Evolutionary conservation across 495 filamentous ascomycete genomes (phyloP), one percentile per base, ranked within the genome.

Genomic region (Achaetomiella virescens): DNA sequence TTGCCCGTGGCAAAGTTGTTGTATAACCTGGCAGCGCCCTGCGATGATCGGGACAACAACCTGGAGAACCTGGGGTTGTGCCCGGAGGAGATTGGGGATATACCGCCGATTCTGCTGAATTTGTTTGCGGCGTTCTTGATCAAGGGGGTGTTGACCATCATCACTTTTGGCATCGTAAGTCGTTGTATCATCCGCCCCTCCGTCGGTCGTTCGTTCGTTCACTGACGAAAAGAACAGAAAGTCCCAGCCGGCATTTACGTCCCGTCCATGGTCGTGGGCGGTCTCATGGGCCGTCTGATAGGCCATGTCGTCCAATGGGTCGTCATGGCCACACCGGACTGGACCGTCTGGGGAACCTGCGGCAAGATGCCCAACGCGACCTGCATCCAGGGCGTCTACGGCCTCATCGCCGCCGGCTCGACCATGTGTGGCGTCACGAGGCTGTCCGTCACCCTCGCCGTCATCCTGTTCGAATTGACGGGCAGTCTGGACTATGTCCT

Each of bases 401-500:
- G 90, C 2, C 79, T 98, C 62, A 89, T 96, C 52, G 95, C 91
- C 24, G 93, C 93, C 46, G 93, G 93, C 18, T 89, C 91, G 14
- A 96, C 92, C 12, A 98, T 98, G 93, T 97, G 93, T 61, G 93
- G 93, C 48, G 93, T 97, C 7, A 98, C 93, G 12, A 80, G 93
- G 29, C 71, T 98, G 29, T 97, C 93, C 0, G 91, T 98, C 11
- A 97, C 93, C 1, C 81, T 98, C 0, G 90, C 90, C 12, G 89
- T 98, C 62, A 97, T 98, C 60, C 77, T 97, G 0, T 97, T 98
- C 64, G 93, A 98, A 67, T 73, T 98, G 46, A 98, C 93, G 0
- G 93, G 93, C 52, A 95, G 89, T 71, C 70, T 98, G 20, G 86
- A 97, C 63, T 93, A 97, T 61, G 93, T 98, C 24, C 77, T 98